Evolutionary conservation across 1,284 basidiomycete species (phyloP), one percentile per base, ranked within the genome.

Genomic region (Ustilago crameri): DNA sequence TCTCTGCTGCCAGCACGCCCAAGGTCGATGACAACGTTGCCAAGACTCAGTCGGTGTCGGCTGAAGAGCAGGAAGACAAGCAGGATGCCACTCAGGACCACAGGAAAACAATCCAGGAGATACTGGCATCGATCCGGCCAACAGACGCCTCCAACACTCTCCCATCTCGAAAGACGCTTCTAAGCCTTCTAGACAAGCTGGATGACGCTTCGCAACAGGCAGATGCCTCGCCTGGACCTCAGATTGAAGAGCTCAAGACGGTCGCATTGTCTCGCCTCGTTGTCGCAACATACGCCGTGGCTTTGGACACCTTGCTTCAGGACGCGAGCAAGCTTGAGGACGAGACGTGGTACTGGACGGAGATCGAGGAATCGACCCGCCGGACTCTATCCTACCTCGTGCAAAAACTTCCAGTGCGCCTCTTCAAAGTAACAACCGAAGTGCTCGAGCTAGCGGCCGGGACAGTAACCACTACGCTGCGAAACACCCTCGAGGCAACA

Each of bases 341-440:
- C 26, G 66, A 72, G 40, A 72, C 73, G 5, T 79, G 75, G 73
- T 72, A 70, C 35, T 79, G 77, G 77, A 75, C 72, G 18, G 65
- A 75, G 9, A 70, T 79, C 34, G 75, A 76, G 45, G 74, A 76
- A 41, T 70, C 71, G 27, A 58, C 43, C 9, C 45, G 44, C 9
- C 57, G 37, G 26, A 65, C 73, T 5, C 27, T 70, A 2, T 59
- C 51, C 2, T 78, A 71, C 45, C 51, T 79, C 12, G 46, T 79
- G 9, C 75, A 79, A 47, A 79, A 65, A 1, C 57, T 77, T 10
- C 73, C 74, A 10, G 41, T 59, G 14, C 68, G 74, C 24, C 22
- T 77, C n/a, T 54, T 49, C 46, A 66, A 51, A 17, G 55, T 71
- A 12, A 47, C 53, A 23, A 50, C 26, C 18, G 55, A 72, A 10